Evolutionary conservation across 352 stramenopile genomes (phyloP).

Genomic region (Blastocystis sp.): DNA sequence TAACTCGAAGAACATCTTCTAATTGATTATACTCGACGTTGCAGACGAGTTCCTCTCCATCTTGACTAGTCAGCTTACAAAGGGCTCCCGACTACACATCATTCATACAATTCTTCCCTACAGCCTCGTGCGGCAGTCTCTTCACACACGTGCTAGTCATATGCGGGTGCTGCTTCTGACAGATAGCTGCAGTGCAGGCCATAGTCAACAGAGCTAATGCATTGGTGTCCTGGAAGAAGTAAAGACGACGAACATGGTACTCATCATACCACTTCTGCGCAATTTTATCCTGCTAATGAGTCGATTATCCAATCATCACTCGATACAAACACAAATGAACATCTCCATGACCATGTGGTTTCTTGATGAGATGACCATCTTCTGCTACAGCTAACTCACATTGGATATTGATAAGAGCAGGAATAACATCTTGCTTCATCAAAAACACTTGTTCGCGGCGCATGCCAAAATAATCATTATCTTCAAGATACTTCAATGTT

Average conservation of each 20-base stretch:
- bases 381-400: conserved; percentile 74
- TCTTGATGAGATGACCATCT: conserved; percentile 70
- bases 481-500: conserved; percentile 79
- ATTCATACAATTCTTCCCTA: not conserved
- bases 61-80: conserved; percentile 70
- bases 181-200: conserved; percentile 63
- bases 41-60: conserved; percentile 72
- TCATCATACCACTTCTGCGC: conserved; percentile 70
- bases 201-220: conserved; percentile 65
- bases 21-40: conserved; percentile 92
- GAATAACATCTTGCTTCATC: conserved; percentile 92
- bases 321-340: conserved; percentile 84
- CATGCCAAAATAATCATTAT: conserved; percentile 86
- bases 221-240: conserved; percentile 82
- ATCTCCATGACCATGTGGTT: conserved; percentile 94
- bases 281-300: conserved; percentile 69
- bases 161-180: not conserved
- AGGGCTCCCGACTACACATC: conserved; percentile 73
- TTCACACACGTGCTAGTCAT: not conserved
- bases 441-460: conserved; percentile 79
- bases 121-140: not conserved
- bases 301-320: not conserved
- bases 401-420: conserved; percentile 76
- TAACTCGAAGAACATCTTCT: conserved; percentile 76
- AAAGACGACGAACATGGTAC: conserved; percentile 75